A percentile compares a stretch with the other conserved stretches of the same genome.
phyloP scores from a whole-genome alignment of 2,329 filamentous ascomycete genomes.

The Metarhizium brunneum region DNA sequence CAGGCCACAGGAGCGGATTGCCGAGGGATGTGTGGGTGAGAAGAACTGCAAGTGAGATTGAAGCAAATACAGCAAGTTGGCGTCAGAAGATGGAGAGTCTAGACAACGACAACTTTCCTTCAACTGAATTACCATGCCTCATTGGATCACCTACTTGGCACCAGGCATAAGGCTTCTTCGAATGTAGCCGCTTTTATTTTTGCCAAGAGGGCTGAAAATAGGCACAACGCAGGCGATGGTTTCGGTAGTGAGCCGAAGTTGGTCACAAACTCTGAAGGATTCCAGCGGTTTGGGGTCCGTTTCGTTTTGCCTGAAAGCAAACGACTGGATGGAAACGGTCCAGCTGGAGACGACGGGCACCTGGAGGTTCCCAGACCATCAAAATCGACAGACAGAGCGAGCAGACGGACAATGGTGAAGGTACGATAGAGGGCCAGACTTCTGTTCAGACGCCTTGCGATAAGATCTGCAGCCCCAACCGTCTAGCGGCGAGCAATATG shows the following conservation, averaged over 20 bases:
- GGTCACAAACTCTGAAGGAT: background rate
- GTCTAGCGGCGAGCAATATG: background rate
- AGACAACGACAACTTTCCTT: background rate
- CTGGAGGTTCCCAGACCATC: background rate
- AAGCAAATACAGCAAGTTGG: background rate
- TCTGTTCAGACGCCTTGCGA: background rate
- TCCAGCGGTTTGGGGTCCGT: background rate
- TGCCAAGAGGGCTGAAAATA: background rate
- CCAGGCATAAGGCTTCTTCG: background rate
- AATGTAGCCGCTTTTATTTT: background rate
- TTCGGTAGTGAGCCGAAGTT: background rate
- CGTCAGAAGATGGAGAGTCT: background rate
- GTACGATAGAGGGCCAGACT: background rate
- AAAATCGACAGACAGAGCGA: background rate
- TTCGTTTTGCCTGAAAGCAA: background rate
- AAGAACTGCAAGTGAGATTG: background rate
- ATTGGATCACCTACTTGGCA: background rate
- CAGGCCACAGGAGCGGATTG: background rate
- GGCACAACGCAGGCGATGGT: background rate
- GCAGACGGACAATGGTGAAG: background rate
- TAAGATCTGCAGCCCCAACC: background rate
- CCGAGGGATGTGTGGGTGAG: background rate
- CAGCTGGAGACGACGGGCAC: background rate
- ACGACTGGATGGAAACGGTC: background rate
- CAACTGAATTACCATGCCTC: background rate